These are phyloP conservation scores for Aulographum hederae DNA, from an alignment of 2,329 filamentous ascomycete species.

Conservation along the genomic window DNA sequence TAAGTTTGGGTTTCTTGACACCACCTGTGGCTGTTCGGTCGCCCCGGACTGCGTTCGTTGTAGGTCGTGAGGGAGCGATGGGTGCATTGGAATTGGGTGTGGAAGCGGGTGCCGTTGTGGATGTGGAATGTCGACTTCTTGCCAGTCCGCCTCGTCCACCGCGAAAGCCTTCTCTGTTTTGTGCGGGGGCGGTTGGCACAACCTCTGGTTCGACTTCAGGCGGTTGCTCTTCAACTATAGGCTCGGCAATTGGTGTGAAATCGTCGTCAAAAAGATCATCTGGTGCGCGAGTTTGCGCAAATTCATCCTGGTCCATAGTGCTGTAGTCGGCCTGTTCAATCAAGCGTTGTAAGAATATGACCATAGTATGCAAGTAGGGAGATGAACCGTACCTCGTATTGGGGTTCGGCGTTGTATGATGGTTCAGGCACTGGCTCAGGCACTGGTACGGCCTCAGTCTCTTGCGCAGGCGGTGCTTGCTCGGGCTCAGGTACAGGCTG, in stretches of 20 bases:
- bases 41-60: slow-evolving; percentile 26
- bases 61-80: slow-evolving; percentile 1
- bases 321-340: too few species aligned
- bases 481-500: too few species aligned
- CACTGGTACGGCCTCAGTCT: too few species aligned
- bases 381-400: too few species aligned
- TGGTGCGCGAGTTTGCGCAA: slow-evolving; percentile 29
- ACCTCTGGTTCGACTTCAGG: slow-evolving; percentile 4
- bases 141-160: slow-evolving; percentile 5
- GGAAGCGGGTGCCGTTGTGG: too few species aligned
- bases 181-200: neutral
- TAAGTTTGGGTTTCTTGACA: slow-evolving; percentile 38
- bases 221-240: slow-evolving; percentile 17
- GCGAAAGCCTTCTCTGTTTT: neutral
- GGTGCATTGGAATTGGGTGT: too few species aligned
- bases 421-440: too few species aligned
- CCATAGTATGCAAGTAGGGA: too few species aligned
- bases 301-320: slow-evolving; percentile 26
- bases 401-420: too few species aligned
- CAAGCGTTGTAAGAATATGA: too few species aligned
- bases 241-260: slow-evolving; percentile 26
- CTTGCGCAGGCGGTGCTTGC: too few species aligned
- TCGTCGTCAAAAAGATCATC: slow-evolving; percentile 33
- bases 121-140: neutral
- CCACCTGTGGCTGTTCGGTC: slow-evolving; percentile 36